Evolutionary conservation across 163 green algal species (phyloP).

Genomic region (Scenedesmus sp.): DNA sequence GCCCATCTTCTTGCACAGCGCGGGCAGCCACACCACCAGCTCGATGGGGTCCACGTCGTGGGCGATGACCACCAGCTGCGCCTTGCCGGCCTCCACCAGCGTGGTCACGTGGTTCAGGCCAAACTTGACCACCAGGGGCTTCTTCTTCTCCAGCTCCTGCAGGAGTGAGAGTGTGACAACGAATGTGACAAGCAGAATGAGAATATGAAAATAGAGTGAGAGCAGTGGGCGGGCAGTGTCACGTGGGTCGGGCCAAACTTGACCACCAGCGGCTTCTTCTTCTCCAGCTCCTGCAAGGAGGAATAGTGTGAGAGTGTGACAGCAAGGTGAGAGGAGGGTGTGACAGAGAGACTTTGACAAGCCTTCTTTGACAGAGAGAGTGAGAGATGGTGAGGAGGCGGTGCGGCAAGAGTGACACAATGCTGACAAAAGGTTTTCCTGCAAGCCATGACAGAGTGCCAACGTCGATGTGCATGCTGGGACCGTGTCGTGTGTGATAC

Average conservation of each 20-base stretch:
- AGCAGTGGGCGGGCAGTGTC: constrained; percentile 62
- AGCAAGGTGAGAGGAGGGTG: not conserved
- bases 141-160: constrained; percentile 95
- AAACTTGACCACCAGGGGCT: constrained; percentile 99
- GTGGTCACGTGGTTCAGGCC: constrained; percentile 99
- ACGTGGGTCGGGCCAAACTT: constrained; percentile 99
- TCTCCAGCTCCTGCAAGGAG: constrained; percentile 79
- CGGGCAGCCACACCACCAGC: constrained; percentile 99
- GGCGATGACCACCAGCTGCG: constrained; percentile 96
- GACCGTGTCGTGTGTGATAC: too few relatives aligned
- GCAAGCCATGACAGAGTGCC: too few relatives aligned
- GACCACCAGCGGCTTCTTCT: constrained; percentile 98
- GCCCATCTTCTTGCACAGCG: constrained; percentile 99
- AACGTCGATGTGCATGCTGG: too few relatives aligned
- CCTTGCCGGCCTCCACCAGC: constrained; percentile 97
- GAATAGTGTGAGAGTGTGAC: not conserved
- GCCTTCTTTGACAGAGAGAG: not conserved
- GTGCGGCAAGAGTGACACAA: not conserved
- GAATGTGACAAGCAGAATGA: not conserved
- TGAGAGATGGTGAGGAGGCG: not conserved
- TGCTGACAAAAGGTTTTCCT: too few relatives aligned
- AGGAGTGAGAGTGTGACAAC: not conserved
- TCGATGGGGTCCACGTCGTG: constrained; percentile 99
- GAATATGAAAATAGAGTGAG: not conserved
- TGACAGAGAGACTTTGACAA: not conserved